Conservation (phyloP, 192 early-diverging fungal species). For the Backusella mclennaniae region DNA sequence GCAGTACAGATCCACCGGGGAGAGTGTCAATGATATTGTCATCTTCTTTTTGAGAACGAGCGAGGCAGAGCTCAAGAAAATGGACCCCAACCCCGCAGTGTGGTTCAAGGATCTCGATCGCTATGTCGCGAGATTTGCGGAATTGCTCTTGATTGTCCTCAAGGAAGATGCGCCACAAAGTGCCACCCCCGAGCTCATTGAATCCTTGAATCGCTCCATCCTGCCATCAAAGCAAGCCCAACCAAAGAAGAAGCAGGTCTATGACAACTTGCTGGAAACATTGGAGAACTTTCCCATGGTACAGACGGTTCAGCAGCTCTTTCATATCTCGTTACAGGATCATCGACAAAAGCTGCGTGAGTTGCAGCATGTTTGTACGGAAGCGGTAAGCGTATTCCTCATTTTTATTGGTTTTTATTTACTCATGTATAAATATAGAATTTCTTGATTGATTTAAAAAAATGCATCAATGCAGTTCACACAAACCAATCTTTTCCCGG, state of each 20-base stretch:
- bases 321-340: constrained; percentile 33
- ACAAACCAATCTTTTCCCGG: constrained; percentile 36
- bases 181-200: constrained; percentile 32
- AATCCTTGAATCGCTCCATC: constrained; percentile 18
- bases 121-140: constrained; percentile 44
- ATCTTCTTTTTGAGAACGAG: constrained; percentile 43
- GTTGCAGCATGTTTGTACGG: constrained; percentile 41
- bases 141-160: constrained; percentile 44
- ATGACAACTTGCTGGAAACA: not conserved
- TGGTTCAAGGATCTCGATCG: constrained; percentile 41
- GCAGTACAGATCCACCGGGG: constrained; percentile 38
- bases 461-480: constrained; percentile 46
- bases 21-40: constrained; percentile 45
- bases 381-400: constrained; percentile 28
- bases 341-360: constrained; percentile 40
- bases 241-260: not conserved
- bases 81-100: constrained; percentile 34
- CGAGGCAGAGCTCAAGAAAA: constrained; percentile 30
- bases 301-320: constrained; percentile 41
- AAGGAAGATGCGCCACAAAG: constrained; percentile 37
- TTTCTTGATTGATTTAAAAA: constrained; percentile 48
- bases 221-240: constrained; percentile 1
- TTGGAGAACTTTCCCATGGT: constrained; percentile 18
- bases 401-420: not conserved
- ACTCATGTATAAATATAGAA: constrained; percentile 16